Percentiles rank a stretch among this genome's conserved stretches.
phyloP scores from a whole-genome alignment of 148 eudicot species.

The Rheum nobile region DNA sequence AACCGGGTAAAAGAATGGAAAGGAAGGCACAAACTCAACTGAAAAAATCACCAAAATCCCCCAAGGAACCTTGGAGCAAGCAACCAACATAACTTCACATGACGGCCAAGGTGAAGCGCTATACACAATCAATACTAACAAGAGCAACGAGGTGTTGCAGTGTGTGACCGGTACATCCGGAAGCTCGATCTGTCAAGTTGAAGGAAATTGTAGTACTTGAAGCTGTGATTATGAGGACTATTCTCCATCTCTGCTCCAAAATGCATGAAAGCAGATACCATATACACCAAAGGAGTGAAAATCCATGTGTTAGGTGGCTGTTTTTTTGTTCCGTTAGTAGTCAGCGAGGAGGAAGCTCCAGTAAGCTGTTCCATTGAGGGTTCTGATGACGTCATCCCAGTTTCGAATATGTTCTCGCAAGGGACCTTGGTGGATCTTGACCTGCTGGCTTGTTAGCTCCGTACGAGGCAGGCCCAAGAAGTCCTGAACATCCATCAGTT shows the following conservation, averaged over 20 bases:
- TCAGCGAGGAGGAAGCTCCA: conserved; percentile 49
- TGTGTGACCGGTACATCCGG: not conserved
- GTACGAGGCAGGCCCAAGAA: conserved; percentile 54
- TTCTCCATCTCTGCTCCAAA: no score
- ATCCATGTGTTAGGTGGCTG: not conserved
- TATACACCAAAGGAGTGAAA: not conserved
- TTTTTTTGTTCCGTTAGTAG: conserved; percentile 25
- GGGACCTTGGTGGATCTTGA: conserved; percentile 84
- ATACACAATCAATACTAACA: not conserved
- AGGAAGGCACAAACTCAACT: not conserved
- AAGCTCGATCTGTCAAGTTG: not conserved
- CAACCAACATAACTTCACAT: conserved; percentile 2
- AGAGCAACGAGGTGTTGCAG: conserved; percentile 6
- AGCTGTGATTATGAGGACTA: not conserved
- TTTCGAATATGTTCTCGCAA: conserved; percentile 59
- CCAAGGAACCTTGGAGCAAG: conserved; percentile 1
- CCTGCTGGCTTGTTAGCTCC: conserved; percentile 60
- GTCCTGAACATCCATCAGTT: conserved; percentile 53
- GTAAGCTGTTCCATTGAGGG: conserved; percentile 68
- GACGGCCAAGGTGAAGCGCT: not conserved
- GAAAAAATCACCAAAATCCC: not conserved
- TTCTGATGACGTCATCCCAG: conserved; percentile 60
- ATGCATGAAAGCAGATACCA: no score
- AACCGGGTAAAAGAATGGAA: not conserved
- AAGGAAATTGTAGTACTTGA: not conserved